phyloP scores from a whole-genome alignment of 768 basidiomycete genomes.

The Antrodiella citrinella region DNA sequence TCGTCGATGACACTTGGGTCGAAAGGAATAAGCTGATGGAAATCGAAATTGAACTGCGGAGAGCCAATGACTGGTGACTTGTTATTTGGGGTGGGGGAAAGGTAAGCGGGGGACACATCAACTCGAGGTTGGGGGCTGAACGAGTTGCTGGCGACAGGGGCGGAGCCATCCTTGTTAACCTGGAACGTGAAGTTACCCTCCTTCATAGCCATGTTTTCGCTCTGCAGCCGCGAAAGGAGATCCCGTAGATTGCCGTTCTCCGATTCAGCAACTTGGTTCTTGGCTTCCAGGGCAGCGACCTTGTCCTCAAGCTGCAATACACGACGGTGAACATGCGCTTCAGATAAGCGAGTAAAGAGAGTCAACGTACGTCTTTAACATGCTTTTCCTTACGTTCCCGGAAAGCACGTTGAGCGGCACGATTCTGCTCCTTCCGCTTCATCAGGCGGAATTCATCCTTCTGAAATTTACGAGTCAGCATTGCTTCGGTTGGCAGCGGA shows the following conservation, averaged over 20 bases:
- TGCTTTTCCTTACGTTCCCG: constrained; percentile 96
- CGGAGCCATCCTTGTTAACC: constrained; percentile 40
- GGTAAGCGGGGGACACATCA: constrained; percentile 11
- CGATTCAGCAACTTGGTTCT: constrained; percentile 58
- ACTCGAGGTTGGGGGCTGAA: too few relatives aligned
- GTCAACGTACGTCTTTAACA: constrained; percentile 77
- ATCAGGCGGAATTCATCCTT: constrained; percentile 68
- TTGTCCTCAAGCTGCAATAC: constrained; percentile 76
- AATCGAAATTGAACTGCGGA: constrained; percentile 34
- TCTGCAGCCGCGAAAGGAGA: constrained; percentile 74
- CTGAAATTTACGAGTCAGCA: background rate
- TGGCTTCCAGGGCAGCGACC: constrained; percentile 77
- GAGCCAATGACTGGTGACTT: constrained; percentile 11
- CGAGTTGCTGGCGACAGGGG: constrained; percentile 2
- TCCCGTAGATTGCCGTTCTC: constrained; percentile 91
- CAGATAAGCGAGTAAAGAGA: background rate
- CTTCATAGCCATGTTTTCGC: constrained; percentile 79
- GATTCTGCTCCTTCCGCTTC: constrained; percentile 95
- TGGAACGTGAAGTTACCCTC: constrained; percentile 79
- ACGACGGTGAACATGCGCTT: constrained; percentile 3
- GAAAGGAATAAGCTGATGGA: constrained; percentile 60
- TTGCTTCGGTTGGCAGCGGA: too few relatives aligned
- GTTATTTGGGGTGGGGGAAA: constrained; percentile 20
- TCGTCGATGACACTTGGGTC: constrained; percentile 67
- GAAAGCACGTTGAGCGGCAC: constrained; percentile 96